Base-by-base conservation (phyloP, 768 basidiomycete genomes). In the Termitomyces sp. region DNA sequence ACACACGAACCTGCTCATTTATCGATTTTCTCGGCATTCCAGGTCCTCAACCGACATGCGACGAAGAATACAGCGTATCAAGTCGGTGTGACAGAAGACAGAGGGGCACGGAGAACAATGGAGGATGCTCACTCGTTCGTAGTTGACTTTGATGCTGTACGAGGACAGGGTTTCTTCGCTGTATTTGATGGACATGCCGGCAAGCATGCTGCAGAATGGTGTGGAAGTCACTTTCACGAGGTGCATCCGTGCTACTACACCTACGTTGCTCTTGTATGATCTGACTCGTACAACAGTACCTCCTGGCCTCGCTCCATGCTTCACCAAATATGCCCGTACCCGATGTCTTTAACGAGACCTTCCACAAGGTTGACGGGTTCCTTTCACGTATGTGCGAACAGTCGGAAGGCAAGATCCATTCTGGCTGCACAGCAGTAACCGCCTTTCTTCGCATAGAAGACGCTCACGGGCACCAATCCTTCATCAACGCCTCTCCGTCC, bases 141-240 rank as follows among this genome's bases (percentile, higher is more conserved):
- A 58, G 90, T 95, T 61, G 95, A 98, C 70, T 99, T 91, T 71
- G 94, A 86, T 37, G 84, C 86, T 36, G 79, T 98, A 20, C 85
- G 89, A 44, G 97, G 97, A 0, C 97, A 99, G 70, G 97, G 95
- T 8, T 98, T 97, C 79, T 98, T 96, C 71, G 96, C 96, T 6
- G 86, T 99, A 45, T 99, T 98, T 66, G 97, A 99, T 66, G 97
- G 97, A 3, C 97, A 99, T 70, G 97, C 97, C 1, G 97, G 97
- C 18, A 98, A 96, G 71, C 93, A 98, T 67, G 95, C 96, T 34
- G 97, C 97, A 27, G 97, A 99, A 71, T 98, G 96, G 95, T 98
- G 97, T 72, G 97, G 97, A 43, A 79, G 82, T 65, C 87, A 98
- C 71, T 99, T 99, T 74, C 95, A 98, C 68, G 87, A 95, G 79